These are phyloP conservation scores for Lablab purpureus DNA, from an alignment of 306 rosid species.

Conservation along the genomic window DNA sequence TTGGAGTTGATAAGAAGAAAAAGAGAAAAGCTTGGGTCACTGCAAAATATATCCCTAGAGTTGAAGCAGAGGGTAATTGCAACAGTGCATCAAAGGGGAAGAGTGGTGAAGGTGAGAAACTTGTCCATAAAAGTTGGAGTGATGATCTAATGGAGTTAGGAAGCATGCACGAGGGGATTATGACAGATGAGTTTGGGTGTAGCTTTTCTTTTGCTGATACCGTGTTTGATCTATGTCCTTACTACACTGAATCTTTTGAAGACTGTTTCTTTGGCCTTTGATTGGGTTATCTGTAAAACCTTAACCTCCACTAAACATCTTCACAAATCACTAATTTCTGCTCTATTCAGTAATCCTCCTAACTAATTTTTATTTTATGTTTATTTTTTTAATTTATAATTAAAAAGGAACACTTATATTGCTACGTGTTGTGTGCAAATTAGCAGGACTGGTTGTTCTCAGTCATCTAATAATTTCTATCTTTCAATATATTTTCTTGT, in stretches of 20 bases:
- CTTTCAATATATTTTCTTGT: too few species aligned
- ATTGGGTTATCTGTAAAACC: neutral
- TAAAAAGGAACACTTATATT: too few species aligned
- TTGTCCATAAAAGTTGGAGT: neutral
- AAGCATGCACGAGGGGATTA: slow-evolving; percentile 29
- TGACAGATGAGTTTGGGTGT: slow-evolving; percentile 20
- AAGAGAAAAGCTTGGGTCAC: slow-evolving; percentile 36
- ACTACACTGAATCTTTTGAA: slow-evolving; percentile 8
- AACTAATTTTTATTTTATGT: too few species aligned
- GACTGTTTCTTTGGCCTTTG: slow-evolving; percentile 23
- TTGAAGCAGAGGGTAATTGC: neutral
- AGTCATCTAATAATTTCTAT: too few species aligned
- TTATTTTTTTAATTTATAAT: too few species aligned
- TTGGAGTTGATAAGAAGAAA: slow-evolving; percentile 46
- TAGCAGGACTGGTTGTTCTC: too few species aligned
- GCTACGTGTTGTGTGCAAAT: too few species aligned
- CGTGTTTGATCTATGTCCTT: slow-evolving; percentile 24
- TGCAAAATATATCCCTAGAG: neutral
- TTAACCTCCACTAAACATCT: neutral
- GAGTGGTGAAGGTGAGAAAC: neutral
- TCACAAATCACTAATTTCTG: too few species aligned
- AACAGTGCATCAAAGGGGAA: neutral
- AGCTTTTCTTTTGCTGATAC: slow-evolving; percentile 42
- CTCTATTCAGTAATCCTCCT: too few species aligned
- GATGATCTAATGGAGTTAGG: neutral